A percentile compares a stretch with the other conserved stretches of the same genome.
phyloP scores from a whole-genome alignment of 371 early-diverging fungal species.

The Chytridiales sp. region DNA sequence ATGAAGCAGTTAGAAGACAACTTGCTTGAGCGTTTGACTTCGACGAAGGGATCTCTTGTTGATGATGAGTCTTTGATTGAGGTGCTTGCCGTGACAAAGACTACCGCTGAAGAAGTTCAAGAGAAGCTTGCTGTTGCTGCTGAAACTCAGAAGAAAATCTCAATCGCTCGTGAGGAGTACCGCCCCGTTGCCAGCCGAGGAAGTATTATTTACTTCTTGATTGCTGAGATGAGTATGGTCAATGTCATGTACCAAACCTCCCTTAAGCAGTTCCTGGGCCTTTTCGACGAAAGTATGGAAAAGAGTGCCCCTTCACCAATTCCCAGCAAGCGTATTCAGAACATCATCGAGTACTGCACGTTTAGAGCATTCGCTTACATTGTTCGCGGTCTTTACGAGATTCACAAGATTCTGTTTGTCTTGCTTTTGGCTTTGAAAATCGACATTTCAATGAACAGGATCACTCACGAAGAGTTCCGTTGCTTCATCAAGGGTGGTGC shows the following conservation, averaged over 20 bases:
- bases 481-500: conserved; percentile 62
- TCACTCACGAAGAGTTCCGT: conserved; percentile 59
- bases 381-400: conserved; percentile 57
- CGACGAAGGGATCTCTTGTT: conserved; percentile 60
- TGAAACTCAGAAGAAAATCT: conserved; percentile 64
- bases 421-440: conserved; percentile 59
- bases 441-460: conserved; percentile 49
- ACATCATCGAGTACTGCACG: conserved; percentile 64
- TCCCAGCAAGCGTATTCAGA: conserved; percentile 60
- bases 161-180: conserved; percentile 60
- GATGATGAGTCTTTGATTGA: conserved; percentile 65
- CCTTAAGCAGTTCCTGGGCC: conserved; percentile 59
- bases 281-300: conserved; percentile 66
- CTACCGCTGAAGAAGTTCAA: conserved; percentile 62
- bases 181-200: conserved; percentile 61
- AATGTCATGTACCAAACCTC: conserved; percentile 64
- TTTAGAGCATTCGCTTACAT: conserved; percentile 57
- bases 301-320: conserved; percentile 56
- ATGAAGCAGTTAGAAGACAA: conserved; percentile 69
- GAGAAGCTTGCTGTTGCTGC: conserved; percentile 62
- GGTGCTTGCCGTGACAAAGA: conserved; percentile 59
- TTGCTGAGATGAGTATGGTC: conserved; percentile 64
- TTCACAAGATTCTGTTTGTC: conserved; percentile 61
- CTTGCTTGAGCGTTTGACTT: conserved; percentile 56
- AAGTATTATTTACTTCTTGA: conserved; percentile 60